Conservation (phyloP, 805 yeast species). For the Sungouiozyma ichnusensis region DNA sequence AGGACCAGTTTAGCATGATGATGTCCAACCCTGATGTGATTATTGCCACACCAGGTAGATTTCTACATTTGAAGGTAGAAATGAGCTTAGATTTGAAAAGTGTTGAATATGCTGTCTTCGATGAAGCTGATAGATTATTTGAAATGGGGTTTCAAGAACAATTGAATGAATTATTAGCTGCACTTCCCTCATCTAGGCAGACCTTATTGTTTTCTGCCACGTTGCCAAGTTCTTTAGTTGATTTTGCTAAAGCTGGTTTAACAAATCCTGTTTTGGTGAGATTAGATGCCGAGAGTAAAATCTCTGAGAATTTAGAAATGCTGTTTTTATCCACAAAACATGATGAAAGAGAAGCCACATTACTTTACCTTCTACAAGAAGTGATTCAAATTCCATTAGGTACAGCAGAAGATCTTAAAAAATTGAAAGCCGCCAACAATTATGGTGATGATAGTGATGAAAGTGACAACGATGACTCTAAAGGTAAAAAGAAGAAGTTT, state of each 20-base stretch:
- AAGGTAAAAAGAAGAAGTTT: constrained; percentile 29
- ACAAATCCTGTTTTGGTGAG: constrained; percentile 87
- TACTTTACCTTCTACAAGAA: constrained; percentile 67
- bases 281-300: constrained; percentile 83
- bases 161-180: constrained; percentile 74
- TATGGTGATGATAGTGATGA: constrained; percentile 38
- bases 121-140: constrained; percentile 93
- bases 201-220: constrained; percentile 91
- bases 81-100: constrained; percentile 79
- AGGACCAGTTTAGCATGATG: constrained; percentile 89
- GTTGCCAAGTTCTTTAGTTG: constrained; percentile 81
- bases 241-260: constrained; percentile 95
- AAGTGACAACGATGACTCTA: constrained; percentile 16
- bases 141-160: constrained; percentile 96
- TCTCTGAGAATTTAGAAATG: constrained; percentile 87
- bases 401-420: constrained; percentile 52
- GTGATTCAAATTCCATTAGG: constrained; percentile 79
- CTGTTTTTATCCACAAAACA: constrained; percentile 71
- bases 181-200: constrained; percentile 76
- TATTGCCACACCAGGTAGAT: constrained; percentile 96
- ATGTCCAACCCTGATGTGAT: constrained; percentile 89
- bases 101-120: constrained; percentile 86
- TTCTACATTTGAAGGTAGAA: constrained; percentile 88
- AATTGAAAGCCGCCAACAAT: constrained; percentile 39
- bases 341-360: constrained; percentile 82